Base-by-base conservation (phyloP, 2,329 filamentous ascomycete species). In the Massarina eburnea region DNA sequence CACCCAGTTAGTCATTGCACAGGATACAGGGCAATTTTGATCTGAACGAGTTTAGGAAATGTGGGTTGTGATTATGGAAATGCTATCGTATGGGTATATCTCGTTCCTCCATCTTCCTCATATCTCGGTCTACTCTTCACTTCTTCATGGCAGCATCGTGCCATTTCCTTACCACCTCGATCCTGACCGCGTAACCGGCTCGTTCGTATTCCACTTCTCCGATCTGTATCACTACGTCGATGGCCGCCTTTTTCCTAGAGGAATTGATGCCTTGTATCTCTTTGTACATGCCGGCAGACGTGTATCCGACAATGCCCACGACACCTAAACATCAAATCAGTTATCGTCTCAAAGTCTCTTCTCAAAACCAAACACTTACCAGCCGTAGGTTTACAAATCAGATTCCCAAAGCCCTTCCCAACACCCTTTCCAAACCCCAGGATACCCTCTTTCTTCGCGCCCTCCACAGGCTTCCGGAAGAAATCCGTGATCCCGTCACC, bases 401-500 rank as follows among this genome's bases (percentile, higher is more conserved):
- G 74, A 0, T 83, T 82, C 1, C 76, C 79, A 9, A 95, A 77
- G 0, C 90, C 91, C 65, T 89, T 94, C 1, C 84, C 89, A 32
- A 95, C 76, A 0, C 89, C 89, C 66, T 91, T 91, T 8, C 89
- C 64, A 6, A 91, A 74, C 1, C 91, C 91, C 3, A 72, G 72
- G 2, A 72, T 61, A 2, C 83, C 83, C 45, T 82, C 80, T 49
- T 86, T 80, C 59, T 79, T 78, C 8, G 80, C 82, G 12, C 84
- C 90, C 46, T 79, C 77, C 1, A 85, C 64, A 0, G 90, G 90
- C 56, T 94, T 89, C 0, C 82, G 90, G n/a, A 91, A 77, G 3
- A 95, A 73, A 0, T 89, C 90, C 2, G 86, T 82, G 18, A 92
- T 79, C 1, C 89, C 90, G 60, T 94, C 89, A 61, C 82, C 91